Evolutionary conservation across 768 basidiomycete genomes (phyloP), one percentile per base, ranked within the genome.

Genomic region (Hericium coralloides): DNA sequence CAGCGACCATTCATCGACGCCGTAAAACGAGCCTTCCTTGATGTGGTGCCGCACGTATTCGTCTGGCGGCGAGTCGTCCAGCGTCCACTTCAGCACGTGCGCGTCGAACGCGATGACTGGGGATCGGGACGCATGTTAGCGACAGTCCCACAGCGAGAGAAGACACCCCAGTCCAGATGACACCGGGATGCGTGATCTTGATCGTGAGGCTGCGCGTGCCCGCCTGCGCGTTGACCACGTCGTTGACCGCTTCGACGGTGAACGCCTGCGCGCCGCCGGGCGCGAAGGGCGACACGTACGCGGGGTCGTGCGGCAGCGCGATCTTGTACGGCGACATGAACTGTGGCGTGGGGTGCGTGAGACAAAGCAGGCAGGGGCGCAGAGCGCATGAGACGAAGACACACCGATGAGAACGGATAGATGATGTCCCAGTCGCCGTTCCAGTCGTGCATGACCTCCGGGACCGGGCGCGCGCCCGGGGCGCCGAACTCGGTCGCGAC

Each of bases 71-170:
- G 82, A 80, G 59, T 84, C 74, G 60, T 92, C 88, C 38, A 94
- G 75, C 15, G 81, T 84, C 95, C 95, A 98, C 54, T 79, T 70
- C 8, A 95, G 69, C 14, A 98, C 90, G 58, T 95, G 87, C 0
- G 92, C 95, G 51, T 95, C 89, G 65, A 98, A 97, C 0, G 93
- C 88, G 55, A 98, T 79, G 4, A 89, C 92, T 83, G 63, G n/a
- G n/a, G n/a, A n/a, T n/a, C n/a, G n/a, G n/a, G n/a, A n/a, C n/a
- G n/a, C 43, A 55, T 55, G 55, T 36, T 49, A 37, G 14, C 55
- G 52, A 12, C 2, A 23, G 4, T 38, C n/a, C n/a, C n/a, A n/a
- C n/a, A n/a, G n/a, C 9, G 20, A 31, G 10, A 53, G 12, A 3
- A 45, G 57, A 10, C 9, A 66, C 77, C 53, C 87, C 83, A 3